These are phyloP conservation scores for Salix purpurea DNA, from an alignment of 345 rosid genomes.

Conservation along the genomic window DNA sequence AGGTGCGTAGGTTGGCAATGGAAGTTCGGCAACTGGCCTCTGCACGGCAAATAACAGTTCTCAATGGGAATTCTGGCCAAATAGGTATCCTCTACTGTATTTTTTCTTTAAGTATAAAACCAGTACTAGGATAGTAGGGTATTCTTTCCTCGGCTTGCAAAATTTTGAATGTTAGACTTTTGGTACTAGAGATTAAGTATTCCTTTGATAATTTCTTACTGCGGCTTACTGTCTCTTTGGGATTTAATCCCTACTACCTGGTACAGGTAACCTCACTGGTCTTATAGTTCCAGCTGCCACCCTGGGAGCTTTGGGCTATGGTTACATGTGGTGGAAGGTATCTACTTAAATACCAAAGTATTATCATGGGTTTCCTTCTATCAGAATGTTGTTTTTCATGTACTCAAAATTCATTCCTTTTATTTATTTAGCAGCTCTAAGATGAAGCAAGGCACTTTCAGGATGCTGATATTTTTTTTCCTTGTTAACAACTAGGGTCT, in stretches of 20 bases:
- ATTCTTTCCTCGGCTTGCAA: background rate
- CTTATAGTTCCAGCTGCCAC: constrained; percentile 74
- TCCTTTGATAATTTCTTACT: background rate
- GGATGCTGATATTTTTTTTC: constrained; percentile 13
- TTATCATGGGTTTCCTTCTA: background rate
- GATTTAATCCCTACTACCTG: background rate
- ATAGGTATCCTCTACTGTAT: constrained; percentile 16
- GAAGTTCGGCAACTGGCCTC: constrained; percentile 67
- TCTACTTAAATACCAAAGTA: background rate
- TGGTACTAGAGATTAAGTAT: background rate
- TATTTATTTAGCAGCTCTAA: background rate
- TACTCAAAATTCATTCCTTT: background rate
- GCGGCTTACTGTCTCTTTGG: background rate
- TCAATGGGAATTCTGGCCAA: constrained; percentile 64
- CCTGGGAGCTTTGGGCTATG: constrained; percentile 87
- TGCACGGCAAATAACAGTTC: constrained; percentile 62
- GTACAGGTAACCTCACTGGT: constrained; percentile 52
- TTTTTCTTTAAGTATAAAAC: background rate
- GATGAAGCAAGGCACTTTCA: constrained; percentile 5
- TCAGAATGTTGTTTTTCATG: background rate
- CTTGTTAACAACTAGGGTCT: constrained; percentile 50
- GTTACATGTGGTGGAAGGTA: constrained; percentile 99
- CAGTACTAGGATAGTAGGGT: background rate
- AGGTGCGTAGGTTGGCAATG: constrained; percentile 66
- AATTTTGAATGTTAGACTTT: background rate